Percentiles rank a stretch among this genome's conserved stretches.
These are phyloP conservation scores for Croton setiger DNA, from an alignment of 441 rosid species.

Conservation along the genomic window DNA sequence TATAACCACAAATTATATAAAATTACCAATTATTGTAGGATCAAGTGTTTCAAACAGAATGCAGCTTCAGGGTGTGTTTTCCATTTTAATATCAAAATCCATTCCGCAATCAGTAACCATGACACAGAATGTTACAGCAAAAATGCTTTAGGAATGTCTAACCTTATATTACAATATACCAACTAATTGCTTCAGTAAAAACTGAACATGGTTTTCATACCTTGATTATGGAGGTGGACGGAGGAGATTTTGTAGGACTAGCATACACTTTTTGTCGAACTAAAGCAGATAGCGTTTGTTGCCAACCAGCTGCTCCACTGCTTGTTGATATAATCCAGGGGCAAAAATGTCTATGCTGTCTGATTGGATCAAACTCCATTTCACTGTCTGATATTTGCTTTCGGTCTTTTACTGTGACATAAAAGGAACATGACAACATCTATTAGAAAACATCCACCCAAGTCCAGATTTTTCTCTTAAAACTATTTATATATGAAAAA, in stretches of 20 bases:
- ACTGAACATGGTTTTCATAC: conserved; percentile 29
- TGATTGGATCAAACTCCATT: conserved; percentile 81
- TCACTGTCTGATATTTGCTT: conserved; percentile 34
- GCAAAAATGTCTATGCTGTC: conserved; percentile 93
- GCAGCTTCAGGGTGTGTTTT: conserved; percentile 2
- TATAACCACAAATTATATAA: too few relatives aligned
- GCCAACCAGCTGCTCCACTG: conserved; percentile 70
- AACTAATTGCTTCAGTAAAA: background rate
- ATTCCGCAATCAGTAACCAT: background rate
- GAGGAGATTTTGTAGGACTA: conserved; percentile 38
- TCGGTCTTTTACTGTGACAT: conserved; percentile 39
- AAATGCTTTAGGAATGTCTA: background rate
- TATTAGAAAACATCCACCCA: background rate
- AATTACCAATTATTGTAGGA: background rate
- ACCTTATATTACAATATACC: background rate
- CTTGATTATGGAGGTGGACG: conserved; percentile 55
- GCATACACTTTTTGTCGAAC: conserved; percentile 41
- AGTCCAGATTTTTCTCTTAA: background rate
- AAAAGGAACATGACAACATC: background rate
- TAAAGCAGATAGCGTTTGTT: conserved; percentile 73
- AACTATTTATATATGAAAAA: too few relatives aligned
- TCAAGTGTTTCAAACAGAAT: background rate
- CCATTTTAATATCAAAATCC: background rate
- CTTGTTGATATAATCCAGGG: conserved; percentile 81
- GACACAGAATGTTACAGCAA: background rate